phyloP scores from a whole-genome alignment of 805 yeast genomes.

The Starmerella geochares region DNA sequence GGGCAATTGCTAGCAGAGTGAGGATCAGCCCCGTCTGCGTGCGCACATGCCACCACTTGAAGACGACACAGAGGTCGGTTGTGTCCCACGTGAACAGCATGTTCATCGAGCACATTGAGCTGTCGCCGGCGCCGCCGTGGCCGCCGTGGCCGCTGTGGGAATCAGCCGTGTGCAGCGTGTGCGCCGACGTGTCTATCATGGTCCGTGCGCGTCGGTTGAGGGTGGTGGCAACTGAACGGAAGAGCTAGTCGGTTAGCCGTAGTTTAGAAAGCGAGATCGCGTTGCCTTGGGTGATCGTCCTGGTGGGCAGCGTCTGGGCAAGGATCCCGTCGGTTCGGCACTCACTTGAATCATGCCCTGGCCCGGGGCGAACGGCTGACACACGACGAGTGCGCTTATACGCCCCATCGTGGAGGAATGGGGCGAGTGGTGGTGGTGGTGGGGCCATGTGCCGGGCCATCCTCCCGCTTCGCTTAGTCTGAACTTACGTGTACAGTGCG shows the following conservation, averaged over 20 bases:
- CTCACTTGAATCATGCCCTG: no score
- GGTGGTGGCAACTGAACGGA: not conserved
- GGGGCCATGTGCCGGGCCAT: no score
- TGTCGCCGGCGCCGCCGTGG: slow-evolving; percentile 21
- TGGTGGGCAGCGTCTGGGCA: not conserved
- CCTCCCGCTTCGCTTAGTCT: no score
- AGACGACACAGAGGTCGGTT: slow-evolving; percentile 59
- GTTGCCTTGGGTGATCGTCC: not conserved
- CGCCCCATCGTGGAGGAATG: no score
- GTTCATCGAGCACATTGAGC: slow-evolving; percentile 23
- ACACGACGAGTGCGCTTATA: not conserved
- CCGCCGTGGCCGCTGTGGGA: slow-evolving; percentile 20
- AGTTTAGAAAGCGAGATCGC: not conserved
- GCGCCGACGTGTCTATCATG: not conserved
- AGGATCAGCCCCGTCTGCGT: slow-evolving; percentile 42
- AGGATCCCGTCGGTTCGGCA: not conserved
- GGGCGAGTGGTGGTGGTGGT: no score
- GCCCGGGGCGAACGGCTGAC: not conserved
- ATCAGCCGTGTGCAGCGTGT: not conserved
- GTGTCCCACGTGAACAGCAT: slow-evolving; percentile 78
- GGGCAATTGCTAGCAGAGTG: slow-evolving; percentile 42
- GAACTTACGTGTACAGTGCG: no score
- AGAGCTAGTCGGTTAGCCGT: not conserved
- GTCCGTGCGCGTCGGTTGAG: not conserved
- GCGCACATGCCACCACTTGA: slow-evolving; percentile 69